phyloP scores from a whole-genome alignment of 2,329 filamentous ascomycete genomes.

The Chrysoporthe puriensis region DNA sequence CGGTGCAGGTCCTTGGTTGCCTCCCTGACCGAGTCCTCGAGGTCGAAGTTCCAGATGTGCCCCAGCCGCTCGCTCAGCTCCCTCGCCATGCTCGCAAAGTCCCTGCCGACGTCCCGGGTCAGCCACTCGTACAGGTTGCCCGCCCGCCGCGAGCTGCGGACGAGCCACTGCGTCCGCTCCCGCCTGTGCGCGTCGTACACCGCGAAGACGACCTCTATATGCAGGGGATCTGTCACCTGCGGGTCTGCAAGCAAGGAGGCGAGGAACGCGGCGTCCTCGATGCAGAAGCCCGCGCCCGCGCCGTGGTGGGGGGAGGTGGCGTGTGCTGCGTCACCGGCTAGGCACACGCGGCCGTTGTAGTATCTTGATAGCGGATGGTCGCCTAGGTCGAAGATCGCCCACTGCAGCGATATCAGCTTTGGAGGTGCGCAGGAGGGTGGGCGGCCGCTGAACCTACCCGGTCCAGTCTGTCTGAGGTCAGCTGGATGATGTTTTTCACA shows the following conservation, averaged over 20 bases:
- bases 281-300: slow-evolving; percentile 60
- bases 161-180: slow-evolving; percentile 52
- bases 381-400: slow-evolving; percentile 51
- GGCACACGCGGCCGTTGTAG: slow-evolving; percentile 47
- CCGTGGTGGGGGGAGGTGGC: slow-evolving; percentile 64
- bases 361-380: slow-evolving; percentile 48
- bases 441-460: slow-evolving; percentile 31
- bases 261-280: slow-evolving; percentile 54
- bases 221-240: slow-evolving; percentile 35
- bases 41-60: slow-evolving; percentile 25
- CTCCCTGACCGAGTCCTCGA: slow-evolving; percentile 21
- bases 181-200: slow-evolving; percentile 55
- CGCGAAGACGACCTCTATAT: slow-evolving; percentile 51
- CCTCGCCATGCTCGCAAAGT: slow-evolving; percentile 40
- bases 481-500: slow-evolving; percentile 37
- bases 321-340: slow-evolving; percentile 67
- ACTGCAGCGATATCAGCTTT: slow-evolving; percentile 37
- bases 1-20: slow-evolving; percentile 24
- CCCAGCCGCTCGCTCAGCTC: slow-evolving; percentile 29
- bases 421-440: slow-evolving; percentile 1
- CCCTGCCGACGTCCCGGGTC: slow-evolving; percentile 41
- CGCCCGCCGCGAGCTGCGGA: slow-evolving; percentile 52
- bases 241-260: slow-evolving; percentile 51
- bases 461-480: slow-evolving; percentile 37
- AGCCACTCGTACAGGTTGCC: slow-evolving; percentile 51